Conservation (phyloP, 768 basidiomycete genomes). For the Leccinum uliginosum region DNA sequence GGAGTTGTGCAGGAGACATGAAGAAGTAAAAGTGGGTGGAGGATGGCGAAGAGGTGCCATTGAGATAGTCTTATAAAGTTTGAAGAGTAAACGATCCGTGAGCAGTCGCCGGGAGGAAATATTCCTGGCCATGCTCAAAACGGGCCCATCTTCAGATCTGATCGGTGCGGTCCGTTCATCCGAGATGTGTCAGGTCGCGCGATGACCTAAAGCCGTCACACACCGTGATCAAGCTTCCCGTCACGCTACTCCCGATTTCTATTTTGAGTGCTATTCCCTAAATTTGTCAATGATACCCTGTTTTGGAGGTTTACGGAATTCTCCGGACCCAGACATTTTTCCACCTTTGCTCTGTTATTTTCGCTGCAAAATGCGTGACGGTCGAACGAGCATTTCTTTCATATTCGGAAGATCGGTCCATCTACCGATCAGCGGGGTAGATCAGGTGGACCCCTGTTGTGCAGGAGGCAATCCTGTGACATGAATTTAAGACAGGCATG, state of each 20-base stretch:
- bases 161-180: slow-evolving; percentile 30
- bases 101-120: slow-evolving; percentile 24
- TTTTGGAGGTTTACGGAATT: slow-evolving; percentile 18
- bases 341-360: slow-evolving; percentile 1
- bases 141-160: slow-evolving; percentile 14
- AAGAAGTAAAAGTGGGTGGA: slow-evolving; percentile 15
- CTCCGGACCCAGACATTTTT: slow-evolving; percentile 13
- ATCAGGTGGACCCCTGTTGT: slow-evolving; percentile 11
- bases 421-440: slow-evolving; percentile 30
- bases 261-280: slow-evolving; percentile 19
- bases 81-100: slow-evolving; percentile 28
- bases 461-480: not conserved
- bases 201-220: slow-evolving; percentile 29
- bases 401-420: slow-evolving; percentile 25
- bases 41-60: slow-evolving; percentile 24
- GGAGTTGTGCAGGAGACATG: slow-evolving; percentile 48
- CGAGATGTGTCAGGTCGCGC: slow-evolving; percentile 20
- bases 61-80: slow-evolving; percentile 31
- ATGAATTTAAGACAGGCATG: slow-evolving; percentile 20
- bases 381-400: slow-evolving; percentile 3
- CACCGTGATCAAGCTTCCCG: slow-evolving; percentile 16
- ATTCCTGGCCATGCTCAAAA: slow-evolving; percentile 24
- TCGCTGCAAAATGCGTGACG: not conserved
- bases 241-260: slow-evolving; percentile 23
- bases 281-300: slow-evolving; percentile 21